These are phyloP conservation scores for Aspergillus coremiiformis DNA, from an alignment of 495 filamentous ascomycete genomes.

Conservation along the genomic window DNA sequence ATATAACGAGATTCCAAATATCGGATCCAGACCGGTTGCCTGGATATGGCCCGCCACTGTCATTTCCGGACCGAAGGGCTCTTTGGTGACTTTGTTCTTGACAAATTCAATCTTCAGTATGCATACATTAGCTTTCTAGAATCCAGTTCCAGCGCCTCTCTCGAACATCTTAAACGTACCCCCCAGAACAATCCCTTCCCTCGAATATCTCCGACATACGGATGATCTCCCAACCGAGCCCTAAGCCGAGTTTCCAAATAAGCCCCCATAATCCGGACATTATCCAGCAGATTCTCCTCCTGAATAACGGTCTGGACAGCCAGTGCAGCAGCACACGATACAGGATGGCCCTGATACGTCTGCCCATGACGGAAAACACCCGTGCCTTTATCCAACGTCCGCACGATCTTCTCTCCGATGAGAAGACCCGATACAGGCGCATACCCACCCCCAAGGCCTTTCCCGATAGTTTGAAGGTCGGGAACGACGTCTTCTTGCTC, in stretches of 20 bases:
- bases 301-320: slow-evolving; percentile 47
- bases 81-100: slow-evolving; percentile 46
- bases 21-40: slow-evolving; percentile 40
- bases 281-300: slow-evolving; percentile 41
- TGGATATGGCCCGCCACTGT: slow-evolving; percentile 43
- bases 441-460: slow-evolving; percentile 61
- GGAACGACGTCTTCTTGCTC: slow-evolving; percentile 54
- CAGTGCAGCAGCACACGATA: slow-evolving; percentile 50
- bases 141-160: not conserved
- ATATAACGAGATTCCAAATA: slow-evolving; percentile 61
- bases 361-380: slow-evolving; percentile 51
- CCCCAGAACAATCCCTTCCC: slow-evolving; percentile 53
- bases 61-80: slow-evolving; percentile 38
- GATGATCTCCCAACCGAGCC: slow-evolving; percentile 26
- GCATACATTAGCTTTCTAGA: not conserved
- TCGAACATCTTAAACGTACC: slow-evolving; percentile 23
- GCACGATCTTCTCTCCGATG: slow-evolving; percentile 45
- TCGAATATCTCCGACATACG: slow-evolving; percentile 49
- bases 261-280: slow-evolving; percentile 40
- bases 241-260: slow-evolving; percentile 35
- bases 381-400: slow-evolving; percentile 47
- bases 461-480: slow-evolving; percentile 65
- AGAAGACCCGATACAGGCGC: slow-evolving; percentile 56
- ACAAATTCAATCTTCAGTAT: slow-evolving; percentile 49
- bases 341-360: slow-evolving; percentile 53